Base-by-base conservation (phyloP, 768 basidiomycete species). In the Dioszegia crocea region DNA sequence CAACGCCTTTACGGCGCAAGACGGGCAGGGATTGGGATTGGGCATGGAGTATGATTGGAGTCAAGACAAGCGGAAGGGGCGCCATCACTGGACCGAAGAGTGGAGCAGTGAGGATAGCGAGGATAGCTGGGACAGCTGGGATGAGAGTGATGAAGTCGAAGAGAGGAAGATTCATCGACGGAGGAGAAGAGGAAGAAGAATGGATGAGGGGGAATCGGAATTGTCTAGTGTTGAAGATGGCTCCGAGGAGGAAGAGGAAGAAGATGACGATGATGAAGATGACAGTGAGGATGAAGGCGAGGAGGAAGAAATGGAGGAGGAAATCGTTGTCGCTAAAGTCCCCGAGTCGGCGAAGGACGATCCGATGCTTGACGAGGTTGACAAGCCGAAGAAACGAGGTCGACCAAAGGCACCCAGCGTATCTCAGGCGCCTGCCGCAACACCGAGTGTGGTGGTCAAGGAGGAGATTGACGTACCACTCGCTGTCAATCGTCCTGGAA, bases 1-100 rank as follows among this genome's bases (percentile, higher is more conserved):
- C 64, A 72, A 72, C 45, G 70, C 67, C 3, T 72, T 72, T 44
- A 62, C 69, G 16, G 67, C 65, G 21, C 61, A 59, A 8, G 67
- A 72, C 36, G 67, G 65, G 4, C 57, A 63, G 27, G 70, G 70
- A 11, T 49, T 72, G 4, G 70, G 70, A 44, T 58, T 56, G 53
- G 60, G 38, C 39, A 65, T 33, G 47, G 56, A 36, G 21, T 59
- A 59, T 27, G 30, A 40, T 31, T 31, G 60, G 29, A 46, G 41
- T 38, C 43, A 56, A 29, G 54, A 48, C 26, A 49, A 57, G 24
- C 33, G 44, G 47, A 43, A 48, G 54, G 49, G 39, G 2, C 48
- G 40, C 26, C 23, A 57, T 40, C 24, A 38, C 30, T 56, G 58
- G 56, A 33, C 38, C 5, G 44, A 55, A 12, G 48, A 56, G 24